These are phyloP conservation scores for Podospora australis DNA, from an alignment of 495 filamentous ascomycete species.

Conservation along the genomic window DNA sequence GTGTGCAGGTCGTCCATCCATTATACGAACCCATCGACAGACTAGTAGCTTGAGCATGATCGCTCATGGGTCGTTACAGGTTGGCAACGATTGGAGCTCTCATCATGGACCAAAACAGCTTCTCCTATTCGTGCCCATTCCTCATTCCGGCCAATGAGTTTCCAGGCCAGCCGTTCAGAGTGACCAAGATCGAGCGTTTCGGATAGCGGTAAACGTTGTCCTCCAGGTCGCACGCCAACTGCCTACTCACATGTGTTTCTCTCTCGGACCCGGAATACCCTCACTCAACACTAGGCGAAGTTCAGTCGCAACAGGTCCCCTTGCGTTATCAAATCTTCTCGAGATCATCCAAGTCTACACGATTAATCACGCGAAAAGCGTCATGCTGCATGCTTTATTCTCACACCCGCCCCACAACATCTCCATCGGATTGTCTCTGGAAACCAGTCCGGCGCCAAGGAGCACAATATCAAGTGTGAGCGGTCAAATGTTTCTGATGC, in stretches of 20 bases:
- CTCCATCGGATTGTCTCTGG: conserved; percentile 2
- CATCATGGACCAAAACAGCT: too few species aligned
- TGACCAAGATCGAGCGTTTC: too few species aligned
- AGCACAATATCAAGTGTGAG: not conserved
- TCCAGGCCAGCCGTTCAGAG: too few species aligned
- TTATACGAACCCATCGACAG: conserved; percentile 10
- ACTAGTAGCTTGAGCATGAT: conserved; percentile 11
- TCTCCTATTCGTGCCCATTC: not conserved
- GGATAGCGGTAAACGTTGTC: too few species aligned
- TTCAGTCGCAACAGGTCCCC: too few species aligned
- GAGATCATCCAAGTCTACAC: not conserved
- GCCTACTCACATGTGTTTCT: too few species aligned
- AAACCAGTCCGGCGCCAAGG: not conserved
- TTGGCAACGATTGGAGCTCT: too few species aligned
- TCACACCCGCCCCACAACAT: not conserved
- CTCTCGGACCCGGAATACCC: too few species aligned
- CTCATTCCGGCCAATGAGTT: too few species aligned
- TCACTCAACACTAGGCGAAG: too few species aligned
- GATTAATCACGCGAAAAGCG: not conserved
- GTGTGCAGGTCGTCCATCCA: conserved; percentile 11
- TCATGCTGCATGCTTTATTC: not conserved
- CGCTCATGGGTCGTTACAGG: too few species aligned
- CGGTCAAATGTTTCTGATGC: not conserved
- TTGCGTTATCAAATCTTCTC: not conserved
- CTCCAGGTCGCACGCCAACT: too few species aligned